These are phyloP conservation scores for Leccinellum luteum DNA, from an alignment of 768 basidiomycete genomes.

Conservation along the genomic window DNA sequence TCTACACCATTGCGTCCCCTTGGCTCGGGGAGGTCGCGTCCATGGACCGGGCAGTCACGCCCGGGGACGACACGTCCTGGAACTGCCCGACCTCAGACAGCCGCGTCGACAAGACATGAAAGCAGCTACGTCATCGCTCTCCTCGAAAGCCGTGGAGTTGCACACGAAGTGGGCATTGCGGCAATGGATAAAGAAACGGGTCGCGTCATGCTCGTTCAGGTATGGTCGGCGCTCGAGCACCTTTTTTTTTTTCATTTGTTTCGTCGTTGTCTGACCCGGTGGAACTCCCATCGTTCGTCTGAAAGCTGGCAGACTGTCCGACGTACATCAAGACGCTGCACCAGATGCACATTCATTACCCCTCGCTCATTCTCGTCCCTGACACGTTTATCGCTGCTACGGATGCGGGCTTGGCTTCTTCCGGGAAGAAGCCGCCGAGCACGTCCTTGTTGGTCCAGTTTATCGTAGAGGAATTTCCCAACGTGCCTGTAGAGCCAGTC, in stretches of 20 bases:
- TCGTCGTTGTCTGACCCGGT: background rate
- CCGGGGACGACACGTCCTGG: conserved; percentile 38
- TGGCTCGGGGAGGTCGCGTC: conserved; percentile 22
- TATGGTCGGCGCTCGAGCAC: conserved; percentile 24
- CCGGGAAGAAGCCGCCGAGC: conserved; percentile 41
- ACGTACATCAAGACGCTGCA: conserved; percentile 89
- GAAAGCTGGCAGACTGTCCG: conserved; percentile 77
- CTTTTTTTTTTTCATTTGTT: background rate
- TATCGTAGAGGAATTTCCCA: conserved; percentile 72
- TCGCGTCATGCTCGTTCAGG: conserved; percentile 75
- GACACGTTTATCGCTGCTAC: conserved; percentile 70
- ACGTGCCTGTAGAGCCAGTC: conserved; percentile 64
- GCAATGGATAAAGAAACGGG: conserved; percentile 81
- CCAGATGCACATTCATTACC: conserved; percentile 77
- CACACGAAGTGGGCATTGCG: conserved; percentile 84
- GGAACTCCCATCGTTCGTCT: background rate
- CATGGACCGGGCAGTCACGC: conserved; percentile 57
- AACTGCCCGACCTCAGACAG: conserved; percentile 60
- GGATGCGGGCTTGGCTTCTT: conserved; percentile 46
- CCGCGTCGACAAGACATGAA: conserved; percentile 57
- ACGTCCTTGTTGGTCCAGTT: conserved; percentile 70
- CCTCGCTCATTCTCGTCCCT: conserved; percentile 71
- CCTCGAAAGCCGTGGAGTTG: conserved; percentile 74
- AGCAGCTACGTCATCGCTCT: conserved; percentile 65
- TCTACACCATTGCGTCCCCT: conserved; percentile 7